Evolutionary conservation across 208 protist species (phyloP).

Genomic region (Crithidia sp.): DNA sequence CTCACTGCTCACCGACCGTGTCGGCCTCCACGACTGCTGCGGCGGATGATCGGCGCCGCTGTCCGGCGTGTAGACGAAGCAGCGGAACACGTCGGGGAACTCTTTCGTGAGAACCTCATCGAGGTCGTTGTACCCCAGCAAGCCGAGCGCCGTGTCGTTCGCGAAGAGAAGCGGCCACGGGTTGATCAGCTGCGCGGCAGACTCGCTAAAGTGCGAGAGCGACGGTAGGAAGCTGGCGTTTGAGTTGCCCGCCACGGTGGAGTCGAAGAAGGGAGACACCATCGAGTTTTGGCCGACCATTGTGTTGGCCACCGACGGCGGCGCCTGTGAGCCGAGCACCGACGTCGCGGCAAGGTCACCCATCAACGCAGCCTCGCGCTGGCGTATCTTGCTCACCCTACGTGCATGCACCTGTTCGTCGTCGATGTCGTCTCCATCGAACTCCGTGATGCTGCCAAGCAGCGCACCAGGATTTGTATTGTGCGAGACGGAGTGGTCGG

Average conservation of each 20-base stretch:
- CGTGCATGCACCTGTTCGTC: constrained; percentile 16
- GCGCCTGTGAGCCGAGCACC: constrained; percentile 6
- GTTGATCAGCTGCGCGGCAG: constrained; percentile 10
- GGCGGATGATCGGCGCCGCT: neutral
- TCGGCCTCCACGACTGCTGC: neutral
- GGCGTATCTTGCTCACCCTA: neutral
- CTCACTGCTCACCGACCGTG: neutral
- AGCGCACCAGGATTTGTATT: neutral
- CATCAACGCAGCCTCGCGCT: neutral
- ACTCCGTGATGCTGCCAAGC: constrained; percentile 14
- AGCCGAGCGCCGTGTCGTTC: constrained; percentile 29
- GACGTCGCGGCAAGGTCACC: neutral
- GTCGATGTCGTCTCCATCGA: constrained; percentile 11
- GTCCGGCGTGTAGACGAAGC: constrained; percentile 17
- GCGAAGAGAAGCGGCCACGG: constrained; percentile 31
- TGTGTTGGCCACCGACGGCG: constrained; percentile 10
- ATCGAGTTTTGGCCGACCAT: constrained; percentile 3
- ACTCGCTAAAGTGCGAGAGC: constrained; percentile 11
- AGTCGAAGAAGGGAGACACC: neutral
- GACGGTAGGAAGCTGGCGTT: neutral
- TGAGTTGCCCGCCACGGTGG: neutral
- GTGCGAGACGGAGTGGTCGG: constrained; percentile 8
- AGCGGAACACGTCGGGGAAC: constrained; percentile 35
- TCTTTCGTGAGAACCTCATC: constrained; percentile 16
- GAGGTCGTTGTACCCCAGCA: constrained; percentile 26